Conservation (phyloP, 2,329 filamentous ascomycete genomes). For the Phyllosticta citribraziliensis region DNA sequence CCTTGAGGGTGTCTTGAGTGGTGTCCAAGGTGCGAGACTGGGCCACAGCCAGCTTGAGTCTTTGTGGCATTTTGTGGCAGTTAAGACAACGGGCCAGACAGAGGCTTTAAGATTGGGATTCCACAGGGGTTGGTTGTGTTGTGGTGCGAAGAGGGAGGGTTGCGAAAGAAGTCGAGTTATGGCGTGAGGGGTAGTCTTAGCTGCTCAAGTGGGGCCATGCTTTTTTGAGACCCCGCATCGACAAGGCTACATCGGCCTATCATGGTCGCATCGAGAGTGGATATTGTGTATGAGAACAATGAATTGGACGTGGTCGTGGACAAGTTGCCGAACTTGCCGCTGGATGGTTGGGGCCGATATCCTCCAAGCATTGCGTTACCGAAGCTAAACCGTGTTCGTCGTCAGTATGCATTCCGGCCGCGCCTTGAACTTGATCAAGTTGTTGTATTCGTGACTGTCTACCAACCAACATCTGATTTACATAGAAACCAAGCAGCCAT, state of each 20-base stretch:
- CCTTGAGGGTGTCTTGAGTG: conserved; percentile 51
- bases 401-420: neutral
- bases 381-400: neutral
- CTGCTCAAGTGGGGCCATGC: neutral
- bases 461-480: neutral
- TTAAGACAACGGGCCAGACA: neutral
- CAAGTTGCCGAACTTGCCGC: neutral
- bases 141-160: neutral
- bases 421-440: neutral
- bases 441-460: neutral
- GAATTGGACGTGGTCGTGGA: neutral
- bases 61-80: conserved; percentile 28
- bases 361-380: neutral
- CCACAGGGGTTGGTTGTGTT: neutral
- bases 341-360: neutral
- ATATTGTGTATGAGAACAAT: neutral
- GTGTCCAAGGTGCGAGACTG: conserved; percentile 39
- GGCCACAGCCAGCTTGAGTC: conserved; percentile 39
- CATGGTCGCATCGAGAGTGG: neutral
- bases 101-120: neutral
- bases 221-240: neutral
- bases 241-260: neutral
- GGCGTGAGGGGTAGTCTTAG: neutral
- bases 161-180: neutral
- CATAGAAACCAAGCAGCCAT: neutral